Percentiles rank a stretch among this genome's conserved stretches.
Evolutionary conservation across 2,329 filamentous ascomycete genomes (phyloP).

Genomic region (Mycosphaerelloides madeirae): DNA sequence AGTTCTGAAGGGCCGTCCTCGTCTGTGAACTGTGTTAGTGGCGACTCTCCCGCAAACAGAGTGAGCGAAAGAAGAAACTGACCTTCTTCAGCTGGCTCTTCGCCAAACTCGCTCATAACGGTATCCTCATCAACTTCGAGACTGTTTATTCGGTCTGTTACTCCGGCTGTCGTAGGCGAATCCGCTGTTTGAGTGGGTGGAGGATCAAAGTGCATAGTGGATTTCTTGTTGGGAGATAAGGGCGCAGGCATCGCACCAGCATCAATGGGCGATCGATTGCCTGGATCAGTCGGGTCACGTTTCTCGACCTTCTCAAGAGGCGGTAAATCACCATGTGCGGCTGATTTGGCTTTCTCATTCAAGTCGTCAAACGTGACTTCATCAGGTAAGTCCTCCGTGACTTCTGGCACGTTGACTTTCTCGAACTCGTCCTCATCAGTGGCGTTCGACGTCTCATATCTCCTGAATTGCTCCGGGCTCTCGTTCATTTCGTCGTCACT

Average conservation of each 20-base stretch:
- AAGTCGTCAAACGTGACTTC: constrained; percentile 69
- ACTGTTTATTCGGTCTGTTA: constrained; percentile 51
- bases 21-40: constrained; percentile 33
- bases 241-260: constrained; percentile 26
- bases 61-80: constrained; percentile 38
- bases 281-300: constrained; percentile 16
- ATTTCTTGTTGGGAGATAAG: constrained; percentile 28
- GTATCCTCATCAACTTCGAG: constrained; percentile 59
- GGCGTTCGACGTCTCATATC: constrained; percentile 71
- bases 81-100: constrained; percentile 27
- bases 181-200: constrained; percentile 33
- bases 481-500: constrained; percentile 39
- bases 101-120: constrained; percentile 40
- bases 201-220: constrained; percentile 24
- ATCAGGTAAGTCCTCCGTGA: constrained; percentile 50
- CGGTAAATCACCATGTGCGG: constrained; percentile 21
- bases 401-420: constrained; percentile 67
- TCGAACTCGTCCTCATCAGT: constrained; percentile 92
- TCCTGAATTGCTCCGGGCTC: constrained; percentile 62
- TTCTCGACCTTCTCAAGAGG: constrained; percentile 27
- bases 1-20: constrained; percentile 28
- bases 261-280: constrained; percentile 14
- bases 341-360: constrained; percentile 47
- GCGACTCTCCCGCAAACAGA: constrained; percentile 23
- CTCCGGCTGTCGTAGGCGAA: constrained; percentile 50